Evolutionary conservation across 768 basidiomycete genomes (phyloP), one percentile per base, ranked within the genome.

Genomic region (Russula griseocarnosa): DNA sequence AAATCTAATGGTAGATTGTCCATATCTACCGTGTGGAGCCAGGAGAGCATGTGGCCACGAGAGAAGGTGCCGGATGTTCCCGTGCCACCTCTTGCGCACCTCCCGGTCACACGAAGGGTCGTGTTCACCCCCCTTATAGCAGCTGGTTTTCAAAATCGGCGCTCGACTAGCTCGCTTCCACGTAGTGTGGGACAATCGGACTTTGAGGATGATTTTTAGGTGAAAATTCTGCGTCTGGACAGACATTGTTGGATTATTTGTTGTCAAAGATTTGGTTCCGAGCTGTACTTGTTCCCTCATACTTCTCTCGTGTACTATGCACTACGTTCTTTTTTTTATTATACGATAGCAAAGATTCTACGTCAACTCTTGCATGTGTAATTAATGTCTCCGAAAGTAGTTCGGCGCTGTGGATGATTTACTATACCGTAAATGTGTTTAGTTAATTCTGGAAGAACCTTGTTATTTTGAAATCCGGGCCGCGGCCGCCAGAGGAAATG

Each of bases 41-140:
- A 61, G 44, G 64, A 65, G 30, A 65, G 64, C 60, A 61, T 56
- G 59, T 61, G 59, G 64, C 55, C 55, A 10, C 59, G 38, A 38
- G 59, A 65, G 34, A 61, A 51, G 55, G n/a, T 28, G 49, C 40
- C 49, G 20, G 55, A 51, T 20, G 26, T 56, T 24, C 59, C 59
- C 26, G 24, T 61, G 40, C 63, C 54, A n/a, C 49, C 59, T 28
- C 58, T 55, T 40, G 54, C 49, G 36, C 36, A 60, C 32, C 4
- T 65, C 16, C 49, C 53, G 24, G 58, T 32, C 36, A 38, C 54
- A 38, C 59, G 40, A 18, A 56, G 59, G 24, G 32, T 56, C 38
- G 40, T 28, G 6, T 50, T 55, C 24, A 16, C 58, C n/a, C 30
- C 38, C 38, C 18, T 42, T 44, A 9, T 44, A 4, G 24, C 3